Percentiles rank a stretch among this genome's conserved stretches.
Conservation (phyloP, 1,139 yeast species). For the Suhomyces bokatorum region DNA sequence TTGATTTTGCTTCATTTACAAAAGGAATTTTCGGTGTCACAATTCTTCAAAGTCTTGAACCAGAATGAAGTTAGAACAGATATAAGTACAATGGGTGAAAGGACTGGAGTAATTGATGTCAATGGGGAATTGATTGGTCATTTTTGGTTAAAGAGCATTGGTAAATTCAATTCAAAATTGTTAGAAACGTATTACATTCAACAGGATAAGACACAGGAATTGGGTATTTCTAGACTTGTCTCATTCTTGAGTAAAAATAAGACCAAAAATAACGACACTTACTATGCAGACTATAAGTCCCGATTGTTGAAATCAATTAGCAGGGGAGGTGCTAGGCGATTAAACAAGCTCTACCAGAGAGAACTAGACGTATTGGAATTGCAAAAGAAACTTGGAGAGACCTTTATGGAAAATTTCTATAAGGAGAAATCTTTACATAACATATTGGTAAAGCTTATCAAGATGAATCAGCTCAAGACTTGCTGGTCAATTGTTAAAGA, state of each 20-base stretch:
- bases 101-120: conserved; percentile 22
- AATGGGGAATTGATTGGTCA: conserved; percentile 46
- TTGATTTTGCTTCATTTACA: conserved; percentile 58
- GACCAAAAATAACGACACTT: conserved; percentile 16
- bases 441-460: conserved; percentile 55
- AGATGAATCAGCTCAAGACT: conserved; percentile 57
- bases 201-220: conserved; percentile 34
- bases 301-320: conserved; percentile 26
- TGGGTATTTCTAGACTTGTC: conserved; percentile 25
- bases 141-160: conserved; percentile 40
- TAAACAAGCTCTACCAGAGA: conserved; percentile 41
- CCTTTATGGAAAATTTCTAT: conserved; percentile 57
- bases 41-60: conserved; percentile 42
- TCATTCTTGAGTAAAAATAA: conserved; percentile 13
- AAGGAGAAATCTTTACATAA: conserved; percentile 52
- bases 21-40: conserved; percentile 37
- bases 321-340: conserved; percentile 23
- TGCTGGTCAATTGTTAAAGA: conserved; percentile 60
- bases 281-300: conserved; percentile 29
- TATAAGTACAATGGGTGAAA: conserved; percentile 2
- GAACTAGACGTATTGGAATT: conserved; percentile 52
- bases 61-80: conserved; percentile 37
- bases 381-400: conserved; percentile 55
- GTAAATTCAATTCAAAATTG: conserved; percentile 23
- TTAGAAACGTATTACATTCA: conserved; percentile 36